Percentiles rank a stretch among this genome's conserved stretches.
Conservation (phyloP, 345 rosid genomes). For the Murraya koenigii region DNA sequence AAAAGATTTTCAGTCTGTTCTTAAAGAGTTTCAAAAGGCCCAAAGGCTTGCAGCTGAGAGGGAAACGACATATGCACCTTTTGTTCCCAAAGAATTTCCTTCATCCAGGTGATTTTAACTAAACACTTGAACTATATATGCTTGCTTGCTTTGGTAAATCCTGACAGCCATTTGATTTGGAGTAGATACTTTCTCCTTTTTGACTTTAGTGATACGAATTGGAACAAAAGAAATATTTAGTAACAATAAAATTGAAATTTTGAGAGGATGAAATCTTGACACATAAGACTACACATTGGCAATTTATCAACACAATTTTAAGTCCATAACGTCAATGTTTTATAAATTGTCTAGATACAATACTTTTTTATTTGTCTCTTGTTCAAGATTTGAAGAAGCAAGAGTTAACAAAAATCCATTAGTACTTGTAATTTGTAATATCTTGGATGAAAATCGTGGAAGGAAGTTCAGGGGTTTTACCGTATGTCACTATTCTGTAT, state of each 20-base stretch:
- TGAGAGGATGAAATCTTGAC: not conserved
- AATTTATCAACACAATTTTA: not conserved
- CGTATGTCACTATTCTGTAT: not conserved
- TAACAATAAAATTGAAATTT: not conserved
- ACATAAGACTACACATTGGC: not conserved
- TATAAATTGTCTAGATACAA: not conserved
- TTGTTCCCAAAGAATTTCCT: conserved; percentile 43
- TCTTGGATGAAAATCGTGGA: not conserved
- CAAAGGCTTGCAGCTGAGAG: conserved; percentile 79
- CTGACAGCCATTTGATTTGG: not conserved
- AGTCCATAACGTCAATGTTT: not conserved
- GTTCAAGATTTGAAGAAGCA: not conserved
- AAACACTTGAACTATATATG: not conserved
- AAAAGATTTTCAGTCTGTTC: conserved; percentile 60
- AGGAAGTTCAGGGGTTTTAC: not conserved
- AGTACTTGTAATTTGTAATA: not conserved
- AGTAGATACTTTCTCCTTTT: not conserved
- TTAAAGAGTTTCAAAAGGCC: conserved; percentile 70
- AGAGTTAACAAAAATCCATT: not conserved
- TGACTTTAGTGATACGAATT: not conserved
- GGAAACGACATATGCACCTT: conserved; percentile 55
- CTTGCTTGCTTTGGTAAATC: not conserved
- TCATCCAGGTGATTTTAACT: conserved; percentile 43
- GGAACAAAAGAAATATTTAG: not conserved
- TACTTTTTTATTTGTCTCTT: not conserved